These are phyloP conservation scores for Isoetes taiwanensis DNA, from an alignment of 75 land plant genomes.

Conservation along the genomic window DNA sequence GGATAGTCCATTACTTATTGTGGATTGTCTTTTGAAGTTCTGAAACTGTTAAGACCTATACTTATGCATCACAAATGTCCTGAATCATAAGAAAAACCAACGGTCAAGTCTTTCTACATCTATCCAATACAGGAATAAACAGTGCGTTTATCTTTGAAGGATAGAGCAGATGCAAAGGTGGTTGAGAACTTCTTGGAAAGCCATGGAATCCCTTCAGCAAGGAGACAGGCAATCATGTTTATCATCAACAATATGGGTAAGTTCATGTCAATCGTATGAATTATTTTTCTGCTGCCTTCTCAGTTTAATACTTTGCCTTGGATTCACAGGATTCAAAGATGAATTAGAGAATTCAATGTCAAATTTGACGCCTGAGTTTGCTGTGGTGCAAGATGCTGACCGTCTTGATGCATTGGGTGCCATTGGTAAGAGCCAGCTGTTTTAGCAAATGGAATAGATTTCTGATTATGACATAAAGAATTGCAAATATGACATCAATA, in stretches of 20 bases:
- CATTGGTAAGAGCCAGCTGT: slow-evolving; percentile 38
- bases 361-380: slow-evolving; percentile 39
- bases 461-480: neutral
- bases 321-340: slow-evolving; percentile 77
- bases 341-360: slow-evolving; percentile 33
- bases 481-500: neutral
- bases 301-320: too few relatives aligned
- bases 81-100: too few relatives aligned
- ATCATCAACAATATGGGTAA: slow-evolving; percentile 77
- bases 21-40: too few relatives aligned
- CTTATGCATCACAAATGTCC: too few relatives aligned
- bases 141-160: too few relatives aligned
- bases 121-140: too few relatives aligned
- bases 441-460: neutral
- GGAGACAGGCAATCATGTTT: slow-evolving; percentile 29
- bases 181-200: slow-evolving; percentile 56
- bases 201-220: slow-evolving; percentile 46
- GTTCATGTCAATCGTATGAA: neutral
- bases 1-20: too few relatives aligned
- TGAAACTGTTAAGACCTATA: too few relatives aligned
- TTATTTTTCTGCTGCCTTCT: too few relatives aligned
- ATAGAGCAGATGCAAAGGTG: slow-evolving; percentile 17
- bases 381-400: slow-evolving; percentile 96
- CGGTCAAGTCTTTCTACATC: too few relatives aligned
- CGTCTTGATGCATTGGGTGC: slow-evolving; percentile 98